phyloP scores from a whole-genome alignment of 345 rosid genomes.

The Angophora floribunda region DNA sequence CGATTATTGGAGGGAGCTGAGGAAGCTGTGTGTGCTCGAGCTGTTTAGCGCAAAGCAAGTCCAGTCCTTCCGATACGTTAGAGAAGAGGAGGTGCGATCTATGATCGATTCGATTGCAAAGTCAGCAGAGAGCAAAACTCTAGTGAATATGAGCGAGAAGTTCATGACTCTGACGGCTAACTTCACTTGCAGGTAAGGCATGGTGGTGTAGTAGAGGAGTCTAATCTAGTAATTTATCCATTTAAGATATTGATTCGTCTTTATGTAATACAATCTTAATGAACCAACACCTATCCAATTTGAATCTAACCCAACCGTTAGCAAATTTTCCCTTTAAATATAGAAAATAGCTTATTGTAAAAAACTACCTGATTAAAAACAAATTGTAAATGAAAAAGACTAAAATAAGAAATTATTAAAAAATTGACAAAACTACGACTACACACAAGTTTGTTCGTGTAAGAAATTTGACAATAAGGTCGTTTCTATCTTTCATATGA shows the following conservation, averaged over 20 bases:
- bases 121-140: not conserved
- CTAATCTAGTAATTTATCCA: not conserved
- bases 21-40: conserved; percentile 15
- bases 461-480: no score
- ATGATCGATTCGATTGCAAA: conserved; percentile 14
- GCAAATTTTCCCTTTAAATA: not conserved
- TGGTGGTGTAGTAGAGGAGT: not conserved
- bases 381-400: no score
- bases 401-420: not conserved
- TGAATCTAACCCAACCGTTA: no score
- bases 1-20: conserved; percentile 6
- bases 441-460: not conserved
- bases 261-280: not conserved
- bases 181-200: not conserved
- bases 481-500: not conserved
- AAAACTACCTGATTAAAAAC: no score
- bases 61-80: conserved; percentile 2
- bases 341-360: not conserved
- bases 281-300: not conserved
- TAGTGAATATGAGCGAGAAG: conserved; percentile 17
- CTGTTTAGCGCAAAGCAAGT: conserved; percentile 8
- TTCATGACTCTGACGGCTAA: conserved; percentile 6
- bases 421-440: not conserved
- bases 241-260: no score
- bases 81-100: conserved; percentile 15